These are phyloP conservation scores for Vitis labrusca DNA, from an alignment of 164 flowering plant genomes.

Conservation along the genomic window DNA sequence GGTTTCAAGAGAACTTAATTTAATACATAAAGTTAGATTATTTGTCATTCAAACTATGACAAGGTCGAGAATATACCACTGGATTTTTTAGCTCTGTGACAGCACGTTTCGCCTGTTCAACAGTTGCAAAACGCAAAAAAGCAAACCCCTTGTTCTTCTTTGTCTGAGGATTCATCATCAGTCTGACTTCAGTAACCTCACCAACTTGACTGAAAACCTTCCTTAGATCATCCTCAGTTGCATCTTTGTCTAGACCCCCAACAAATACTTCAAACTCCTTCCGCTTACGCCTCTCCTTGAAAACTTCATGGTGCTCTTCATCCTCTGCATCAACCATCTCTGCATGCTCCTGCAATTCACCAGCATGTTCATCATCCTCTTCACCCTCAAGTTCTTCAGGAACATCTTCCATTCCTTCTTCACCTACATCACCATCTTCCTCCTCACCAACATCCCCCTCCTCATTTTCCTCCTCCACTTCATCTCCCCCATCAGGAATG, in stretches of 20 bases:
- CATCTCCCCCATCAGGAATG: conserved; percentile 55
- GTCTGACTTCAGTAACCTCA: conserved; percentile 79
- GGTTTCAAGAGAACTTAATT: conserved; percentile 12
- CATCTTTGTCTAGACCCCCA: conserved; percentile 95
- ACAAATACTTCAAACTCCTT: conserved; percentile 97
- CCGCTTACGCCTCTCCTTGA: conserved; percentile 89
- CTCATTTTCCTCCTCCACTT: conserved; percentile 49
- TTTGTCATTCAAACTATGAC: conserved; percentile 10
- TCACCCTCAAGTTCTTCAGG: conserved; percentile 61
- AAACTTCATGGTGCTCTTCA: conserved; percentile 81
- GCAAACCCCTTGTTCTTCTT: conserved; percentile 98
- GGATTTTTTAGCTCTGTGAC: conserved; percentile 75
- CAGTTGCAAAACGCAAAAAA: conserved; percentile 89
- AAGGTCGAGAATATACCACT: conserved; percentile 52
- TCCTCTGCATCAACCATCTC: conserved; percentile 60
- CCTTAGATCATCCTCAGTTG: conserved; percentile 78
- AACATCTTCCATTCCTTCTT: conserved; percentile 62
- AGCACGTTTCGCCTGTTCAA: conserved; percentile 90
- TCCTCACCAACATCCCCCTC: conserved; percentile 59
- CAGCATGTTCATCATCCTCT: conserved; percentile 53
- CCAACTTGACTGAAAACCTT: conserved; percentile 82
- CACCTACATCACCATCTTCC: conserved; percentile 54
- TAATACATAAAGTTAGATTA: conserved; percentile 5
- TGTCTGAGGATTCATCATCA: conserved; percentile 92
- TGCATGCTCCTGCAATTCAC: conserved; percentile 36